A percentile compares a stretch with the other conserved stretches of the same genome.
These are phyloP conservation scores for Phanerochaete sordida DNA, from an alignment of 768 basidiomycete genomes.

Conservation along the genomic window DNA sequence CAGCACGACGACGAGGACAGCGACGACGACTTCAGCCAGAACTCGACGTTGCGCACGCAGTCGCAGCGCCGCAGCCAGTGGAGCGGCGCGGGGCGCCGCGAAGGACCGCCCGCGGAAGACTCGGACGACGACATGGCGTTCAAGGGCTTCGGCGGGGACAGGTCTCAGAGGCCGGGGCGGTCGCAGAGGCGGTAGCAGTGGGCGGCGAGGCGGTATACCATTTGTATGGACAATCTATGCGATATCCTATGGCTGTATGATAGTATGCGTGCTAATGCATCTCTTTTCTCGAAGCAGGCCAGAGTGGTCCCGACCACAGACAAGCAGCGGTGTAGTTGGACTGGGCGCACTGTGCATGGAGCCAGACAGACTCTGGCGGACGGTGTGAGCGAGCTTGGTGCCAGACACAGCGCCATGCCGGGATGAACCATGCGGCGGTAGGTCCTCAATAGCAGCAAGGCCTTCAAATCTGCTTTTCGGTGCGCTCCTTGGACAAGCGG, in stretches of 20 bases:
- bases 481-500: slow-evolving; percentile 53
- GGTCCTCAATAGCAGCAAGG: no score
- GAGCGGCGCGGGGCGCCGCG: slow-evolving; percentile 10
- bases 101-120: slow-evolving; percentile 44
- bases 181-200: neutral
- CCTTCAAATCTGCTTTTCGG: slow-evolving; percentile 2
- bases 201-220: neutral
- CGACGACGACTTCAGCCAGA: neutral
- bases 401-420: no score
- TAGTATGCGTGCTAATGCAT: neutral
- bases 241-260: neutral
- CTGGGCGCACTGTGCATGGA: neutral
- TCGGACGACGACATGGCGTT: slow-evolving; percentile 73
- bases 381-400: no score
- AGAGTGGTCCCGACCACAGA: neutral
- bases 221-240: neutral
- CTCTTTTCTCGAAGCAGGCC: neutral
- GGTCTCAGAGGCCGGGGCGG: neutral
- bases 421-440: no score
- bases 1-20: slow-evolving; percentile 3
- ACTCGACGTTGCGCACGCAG: slow-evolving; percentile 1
- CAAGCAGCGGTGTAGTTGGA: no score
- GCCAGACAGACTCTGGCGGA: no score
- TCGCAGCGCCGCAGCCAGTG: slow-evolving; percentile 1
- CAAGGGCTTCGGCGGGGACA: slow-evolving; percentile 54